phyloP scores from a whole-genome alignment of 1,284 basidiomycete species.

The Tremellales sp. region DNA sequence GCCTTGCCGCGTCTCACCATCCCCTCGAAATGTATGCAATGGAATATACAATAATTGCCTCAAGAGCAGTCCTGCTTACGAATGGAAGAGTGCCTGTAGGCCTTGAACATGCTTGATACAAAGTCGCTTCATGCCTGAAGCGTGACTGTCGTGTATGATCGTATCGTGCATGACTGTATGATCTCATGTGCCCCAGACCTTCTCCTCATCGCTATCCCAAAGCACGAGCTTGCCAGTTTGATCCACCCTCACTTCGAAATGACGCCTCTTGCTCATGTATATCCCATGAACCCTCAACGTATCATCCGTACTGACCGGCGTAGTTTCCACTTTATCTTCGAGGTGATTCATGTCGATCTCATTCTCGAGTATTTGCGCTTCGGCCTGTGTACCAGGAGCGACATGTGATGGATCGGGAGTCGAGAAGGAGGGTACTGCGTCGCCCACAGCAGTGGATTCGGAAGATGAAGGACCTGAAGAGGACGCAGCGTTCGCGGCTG shows the following conservation, averaged over 20 bases:
- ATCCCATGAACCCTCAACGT: slow-evolving; percentile 34
- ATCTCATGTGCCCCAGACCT: neutral
- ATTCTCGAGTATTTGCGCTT: slow-evolving; percentile 17
- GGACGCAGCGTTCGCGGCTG: neutral
- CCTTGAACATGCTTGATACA: too few species aligned
- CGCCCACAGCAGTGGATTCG: slow-evolving; percentile 1
- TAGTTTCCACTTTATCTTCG: slow-evolving; percentile 28
- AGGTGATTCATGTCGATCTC: slow-evolving; percentile 14
- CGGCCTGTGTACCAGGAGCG: slow-evolving; percentile 12
- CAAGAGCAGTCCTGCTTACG: too few species aligned
- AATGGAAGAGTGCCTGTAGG: too few species aligned
- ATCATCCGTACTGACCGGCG: slow-evolving; percentile 21
- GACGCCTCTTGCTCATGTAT: slow-evolving; percentile 32
- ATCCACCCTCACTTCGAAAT: slow-evolving; percentile 27
- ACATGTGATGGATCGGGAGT: neutral
- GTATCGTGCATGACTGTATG: too few species aligned
- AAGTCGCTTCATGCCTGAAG: too few species aligned
- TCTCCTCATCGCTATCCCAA: slow-evolving; percentile 27
- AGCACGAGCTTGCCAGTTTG: slow-evolving; percentile 25
- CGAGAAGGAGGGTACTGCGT: neutral
- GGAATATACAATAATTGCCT: too few species aligned
- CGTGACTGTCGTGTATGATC: too few species aligned
- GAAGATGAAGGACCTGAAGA: neutral
- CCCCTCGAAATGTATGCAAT: too few species aligned
- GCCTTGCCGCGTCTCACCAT: too few species aligned